Conservation (phyloP, 306 rosid species). For the Inga leiocalycina region DNA sequence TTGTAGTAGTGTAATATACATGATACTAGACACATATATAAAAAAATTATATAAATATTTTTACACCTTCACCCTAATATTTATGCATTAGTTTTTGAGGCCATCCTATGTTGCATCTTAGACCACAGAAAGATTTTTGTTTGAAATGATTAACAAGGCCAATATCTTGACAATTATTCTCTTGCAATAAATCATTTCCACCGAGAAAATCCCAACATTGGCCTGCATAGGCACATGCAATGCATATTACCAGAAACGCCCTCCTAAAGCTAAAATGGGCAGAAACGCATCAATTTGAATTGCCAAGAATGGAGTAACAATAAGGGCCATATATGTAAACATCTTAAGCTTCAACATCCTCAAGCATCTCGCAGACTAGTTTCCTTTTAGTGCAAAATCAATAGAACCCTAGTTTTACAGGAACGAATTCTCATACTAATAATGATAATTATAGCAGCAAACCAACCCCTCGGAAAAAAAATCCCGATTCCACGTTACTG, state of each 20-base stretch:
- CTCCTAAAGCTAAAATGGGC: not conserved
- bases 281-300: not conserved
- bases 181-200: not conserved
- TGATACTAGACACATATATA: no score
- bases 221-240: not conserved
- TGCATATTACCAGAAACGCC: not conserved
- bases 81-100: not conserved
- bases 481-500: not conserved
- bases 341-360: not conserved
- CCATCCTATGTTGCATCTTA: not conserved
- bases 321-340: slow-evolving; percentile 6
- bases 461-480: not conserved
- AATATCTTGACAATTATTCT: not conserved
- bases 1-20: no score
- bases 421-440: not conserved
- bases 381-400: not conserved
- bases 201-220: not conserved
- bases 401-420: slow-evolving; percentile 1
- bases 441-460: not conserved
- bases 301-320: not conserved
- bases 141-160: not conserved
- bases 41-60: no score
- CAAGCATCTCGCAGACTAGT: not conserved
- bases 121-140: not conserved
- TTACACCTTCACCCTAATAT: no score